A percentile compares a stretch with the other conserved stretches of the same genome.
phyloP scores from a whole-genome alignment of 768 basidiomycete genomes.

The Xanthoconium stramineum region DNA sequence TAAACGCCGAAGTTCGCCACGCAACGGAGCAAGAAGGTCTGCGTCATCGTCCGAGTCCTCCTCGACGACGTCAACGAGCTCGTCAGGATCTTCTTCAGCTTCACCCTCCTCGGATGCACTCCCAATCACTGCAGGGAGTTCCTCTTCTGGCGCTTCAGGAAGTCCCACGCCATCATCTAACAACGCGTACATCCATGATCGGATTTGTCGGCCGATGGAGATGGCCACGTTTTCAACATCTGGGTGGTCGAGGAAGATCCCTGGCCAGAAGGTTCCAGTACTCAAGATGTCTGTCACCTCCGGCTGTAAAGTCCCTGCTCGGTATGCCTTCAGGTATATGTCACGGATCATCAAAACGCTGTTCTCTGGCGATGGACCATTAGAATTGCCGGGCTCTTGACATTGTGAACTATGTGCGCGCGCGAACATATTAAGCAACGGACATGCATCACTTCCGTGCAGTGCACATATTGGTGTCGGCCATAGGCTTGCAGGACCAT shows the following conservation, averaged over 20 bases:
- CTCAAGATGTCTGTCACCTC: constrained; percentile 57
- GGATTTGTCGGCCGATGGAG: constrained; percentile 60
- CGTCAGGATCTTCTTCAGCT: constrained; percentile 50
- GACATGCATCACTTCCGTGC: constrained; percentile 56
- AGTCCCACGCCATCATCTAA: constrained; percentile 68
- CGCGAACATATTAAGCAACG: constrained; percentile 52
- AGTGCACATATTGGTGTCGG: constrained; percentile 57
- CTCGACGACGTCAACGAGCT: constrained; percentile 69
- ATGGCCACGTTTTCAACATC: constrained; percentile 65
- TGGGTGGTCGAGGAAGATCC: constrained; percentile 74
- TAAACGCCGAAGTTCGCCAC: constrained; percentile 61
- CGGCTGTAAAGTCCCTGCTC: constrained; percentile 54
- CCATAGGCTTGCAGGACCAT: constrained; percentile 45
- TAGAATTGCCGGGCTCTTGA: constrained; percentile 20
- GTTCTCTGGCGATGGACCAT: constrained; percentile 12
- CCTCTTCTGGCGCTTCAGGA: constrained; percentile 31
- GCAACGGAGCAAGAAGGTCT: constrained; percentile 67
- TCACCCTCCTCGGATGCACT: constrained; percentile 24
- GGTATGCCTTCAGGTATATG: constrained; percentile 61
- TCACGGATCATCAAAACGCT: constrained; percentile 35
- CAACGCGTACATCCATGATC: constrained; percentile 64
- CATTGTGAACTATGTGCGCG: constrained; percentile 27
- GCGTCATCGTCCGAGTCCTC: constrained; percentile 44
- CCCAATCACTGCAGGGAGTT: constrained; percentile 13
- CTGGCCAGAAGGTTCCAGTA: constrained; percentile 67